A percentile compares a stretch with the other conserved stretches of the same genome.
Evolutionary conservation across 331 rosid species (phyloP).

Genomic region (Pyracantha coccinea): DNA sequence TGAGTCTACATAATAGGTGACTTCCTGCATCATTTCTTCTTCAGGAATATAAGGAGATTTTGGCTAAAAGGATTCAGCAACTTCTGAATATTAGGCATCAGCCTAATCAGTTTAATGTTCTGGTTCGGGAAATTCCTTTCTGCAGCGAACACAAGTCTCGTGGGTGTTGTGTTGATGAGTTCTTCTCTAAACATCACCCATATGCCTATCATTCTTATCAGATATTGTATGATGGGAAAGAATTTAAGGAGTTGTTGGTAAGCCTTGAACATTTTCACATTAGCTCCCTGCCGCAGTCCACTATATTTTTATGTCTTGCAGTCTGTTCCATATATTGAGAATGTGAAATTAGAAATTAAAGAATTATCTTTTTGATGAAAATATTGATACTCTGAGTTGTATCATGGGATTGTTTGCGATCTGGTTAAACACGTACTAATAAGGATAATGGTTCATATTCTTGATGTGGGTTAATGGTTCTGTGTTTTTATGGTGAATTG

Average conservation of each 20-base stretch:
- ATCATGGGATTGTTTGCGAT: background rate
- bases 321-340: background rate
- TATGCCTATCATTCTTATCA: conserved; percentile 54
- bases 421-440: background rate
- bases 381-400: background rate
- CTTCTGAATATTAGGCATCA: conserved; percentile 46
- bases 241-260: conserved; percentile 60
- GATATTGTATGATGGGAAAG: conserved; percentile 47
- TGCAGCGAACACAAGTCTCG: conserved; percentile 60
- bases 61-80: conserved; percentile 52
- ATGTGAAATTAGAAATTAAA: background rate
- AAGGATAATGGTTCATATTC: background rate
- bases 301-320: background rate
- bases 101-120: conserved; percentile 72
- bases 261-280: conserved; percentile 11
- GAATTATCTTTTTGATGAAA: too few relatives aligned
- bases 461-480: background rate
- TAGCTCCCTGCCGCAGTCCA: background rate
- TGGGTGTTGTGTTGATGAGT: conserved; percentile 60
- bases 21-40: conserved; percentile 19
- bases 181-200: conserved; percentile 68
- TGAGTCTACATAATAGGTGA: conserved; percentile 16
- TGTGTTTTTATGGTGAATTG: too few relatives aligned
- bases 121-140: conserved; percentile 74
- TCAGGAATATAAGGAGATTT: conserved; percentile 80